phyloP scores from a whole-genome alignment of 164 flowering plant genomes.

The Annona squamosa region DNA sequence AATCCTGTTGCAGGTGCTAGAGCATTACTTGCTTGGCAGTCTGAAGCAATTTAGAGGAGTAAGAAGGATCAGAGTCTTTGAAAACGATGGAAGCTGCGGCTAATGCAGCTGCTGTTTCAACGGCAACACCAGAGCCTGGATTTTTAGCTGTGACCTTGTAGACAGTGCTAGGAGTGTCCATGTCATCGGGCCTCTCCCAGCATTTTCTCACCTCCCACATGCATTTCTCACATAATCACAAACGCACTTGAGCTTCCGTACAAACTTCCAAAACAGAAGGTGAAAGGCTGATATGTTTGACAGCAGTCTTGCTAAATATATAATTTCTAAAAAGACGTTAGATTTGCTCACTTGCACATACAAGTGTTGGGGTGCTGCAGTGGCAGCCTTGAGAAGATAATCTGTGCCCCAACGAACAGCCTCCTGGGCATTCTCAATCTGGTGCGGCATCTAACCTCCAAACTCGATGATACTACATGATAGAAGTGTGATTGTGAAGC shows the following conservation, averaged over 20 bases:
- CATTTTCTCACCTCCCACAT: conserved; percentile 88
- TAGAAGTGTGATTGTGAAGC: conserved; percentile 85
- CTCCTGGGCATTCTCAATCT: conserved; percentile 48
- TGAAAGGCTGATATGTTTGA: neutral
- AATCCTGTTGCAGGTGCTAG: neutral
- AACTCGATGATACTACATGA: conserved; percentile 91
- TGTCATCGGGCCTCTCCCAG: conserved; percentile 97
- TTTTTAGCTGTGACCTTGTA: conserved; percentile 63
- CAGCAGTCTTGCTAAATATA: neutral
- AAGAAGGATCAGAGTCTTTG: conserved; percentile 58
- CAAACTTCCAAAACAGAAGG: neutral
- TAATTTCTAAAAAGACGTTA: conserved; percentile 8
- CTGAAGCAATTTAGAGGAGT: conserved; percentile 52
- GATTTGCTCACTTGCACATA: conserved; percentile 58
- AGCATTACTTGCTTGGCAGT: conserved; percentile 49
- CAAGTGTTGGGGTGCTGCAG: conserved; percentile 56
- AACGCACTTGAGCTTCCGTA: neutral
- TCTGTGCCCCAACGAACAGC: conserved; percentile 84
- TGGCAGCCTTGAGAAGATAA: conserved; percentile 80
- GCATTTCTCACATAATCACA: conserved; percentile 4
- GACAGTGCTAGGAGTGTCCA: conserved; percentile 81
- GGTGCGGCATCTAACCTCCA: conserved; percentile 55
- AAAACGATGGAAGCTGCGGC: conserved; percentile 91
- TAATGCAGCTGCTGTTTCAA: conserved; percentile 89
- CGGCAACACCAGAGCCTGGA: conserved; percentile 94